Evolutionary conservation across 2,329 filamentous ascomycete genomes (phyloP).

Genomic region (Parafenestella ontariensis): DNA sequence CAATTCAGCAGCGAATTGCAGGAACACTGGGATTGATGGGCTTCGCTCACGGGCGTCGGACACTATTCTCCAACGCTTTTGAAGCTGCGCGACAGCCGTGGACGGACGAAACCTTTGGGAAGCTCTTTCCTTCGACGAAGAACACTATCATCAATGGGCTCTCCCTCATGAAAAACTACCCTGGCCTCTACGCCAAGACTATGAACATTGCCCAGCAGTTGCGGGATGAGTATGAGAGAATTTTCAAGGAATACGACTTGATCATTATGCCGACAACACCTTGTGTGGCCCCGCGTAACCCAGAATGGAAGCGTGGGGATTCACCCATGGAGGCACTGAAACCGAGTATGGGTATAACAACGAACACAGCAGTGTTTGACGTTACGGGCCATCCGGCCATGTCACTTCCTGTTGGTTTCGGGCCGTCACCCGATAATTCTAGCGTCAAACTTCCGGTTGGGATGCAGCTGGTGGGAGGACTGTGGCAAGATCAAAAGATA

Average conservation of each 20-base stretch:
- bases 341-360: conserved; percentile 39
- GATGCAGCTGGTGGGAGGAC: conserved; percentile 50
- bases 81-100: conserved; percentile 59
- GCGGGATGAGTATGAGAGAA: conserved; percentile 48
- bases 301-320: conserved; percentile 34
- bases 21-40: conserved; percentile 52
- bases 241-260: conserved; percentile 48
- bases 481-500: conserved; percentile 48
- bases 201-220: conserved; percentile 51
- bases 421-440: conserved; percentile 26
- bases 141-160: conserved; percentile 56
- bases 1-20: conserved; percentile 51
- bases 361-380: conserved; percentile 40
- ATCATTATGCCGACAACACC: conserved; percentile 52
- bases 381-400: conserved; percentile 42
- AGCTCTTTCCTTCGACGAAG: conserved; percentile 56
- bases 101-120: conserved; percentile 57
- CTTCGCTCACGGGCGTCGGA: conserved; percentile 28
- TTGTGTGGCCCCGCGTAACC: conserved; percentile 30
- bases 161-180: conserved; percentile 48
- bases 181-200: conserved; percentile 51
- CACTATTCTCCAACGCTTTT: conserved; percentile 29
- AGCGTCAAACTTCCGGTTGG: conserved; percentile 44
- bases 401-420: conserved; percentile 36
- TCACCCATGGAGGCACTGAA: conserved; percentile 36